Percentiles rank a stretch among this genome's conserved stretches.
phyloP scores from a whole-genome alignment of 768 basidiomycete genomes.

The Lentinula raphanica region DNA sequence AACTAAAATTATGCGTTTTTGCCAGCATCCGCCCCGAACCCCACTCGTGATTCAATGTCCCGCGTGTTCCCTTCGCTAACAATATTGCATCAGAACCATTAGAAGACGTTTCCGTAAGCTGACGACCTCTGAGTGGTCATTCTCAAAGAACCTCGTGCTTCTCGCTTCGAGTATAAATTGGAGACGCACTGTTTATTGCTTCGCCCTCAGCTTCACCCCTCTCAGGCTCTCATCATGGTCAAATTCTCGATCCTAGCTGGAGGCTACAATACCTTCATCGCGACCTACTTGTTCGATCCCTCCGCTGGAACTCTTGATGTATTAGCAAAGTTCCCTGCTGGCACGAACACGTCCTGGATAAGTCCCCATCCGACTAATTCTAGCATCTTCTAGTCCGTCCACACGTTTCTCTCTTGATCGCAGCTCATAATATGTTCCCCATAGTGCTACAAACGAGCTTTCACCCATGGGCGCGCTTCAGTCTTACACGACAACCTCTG shows the following conservation, averaged over 20 bases:
- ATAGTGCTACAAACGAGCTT: conserved; percentile 53
- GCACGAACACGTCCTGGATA: conserved; percentile 55
- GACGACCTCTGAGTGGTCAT: background rate
- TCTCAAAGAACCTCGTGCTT: background rate
- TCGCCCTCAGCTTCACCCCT: background rate
- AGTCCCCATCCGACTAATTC: conserved; percentile 45
- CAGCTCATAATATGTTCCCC: background rate
- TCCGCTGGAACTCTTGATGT: conserved; percentile 41
- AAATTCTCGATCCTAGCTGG: conserved; percentile 45
- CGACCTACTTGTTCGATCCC: conserved; percentile 47
- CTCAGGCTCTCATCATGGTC: conserved; percentile 18
- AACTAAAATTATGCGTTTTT: no score
- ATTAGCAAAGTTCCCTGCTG: conserved; percentile 38
- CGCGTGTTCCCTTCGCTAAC: background rate
- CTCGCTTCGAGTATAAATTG: background rate
- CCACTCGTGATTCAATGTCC: background rate
- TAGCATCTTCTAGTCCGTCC: conserved; percentile 54
- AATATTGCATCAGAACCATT: background rate
- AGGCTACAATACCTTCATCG: conserved; percentile 40
- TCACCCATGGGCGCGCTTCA: conserved; percentile 38
- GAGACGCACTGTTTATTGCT: background rate
- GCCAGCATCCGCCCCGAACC: background rate
- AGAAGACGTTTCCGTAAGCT: background rate
- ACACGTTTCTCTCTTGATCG: background rate
- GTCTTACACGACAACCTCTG: conserved; percentile 41